phyloP scores from a whole-genome alignment of 1,139 yeast species.

The Zygosaccharomyces sapae region DNA sequence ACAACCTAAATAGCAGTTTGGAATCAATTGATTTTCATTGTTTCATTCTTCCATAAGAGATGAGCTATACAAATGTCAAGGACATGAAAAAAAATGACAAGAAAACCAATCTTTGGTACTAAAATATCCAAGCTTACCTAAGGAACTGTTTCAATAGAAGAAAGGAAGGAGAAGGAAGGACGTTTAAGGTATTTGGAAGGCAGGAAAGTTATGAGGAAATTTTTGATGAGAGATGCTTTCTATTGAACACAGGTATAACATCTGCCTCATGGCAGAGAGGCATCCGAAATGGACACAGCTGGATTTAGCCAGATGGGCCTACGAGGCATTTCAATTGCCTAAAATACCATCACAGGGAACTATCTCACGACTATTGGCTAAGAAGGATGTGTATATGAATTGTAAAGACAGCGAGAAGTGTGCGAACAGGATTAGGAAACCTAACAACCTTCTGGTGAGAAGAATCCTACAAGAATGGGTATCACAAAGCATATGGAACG shows the following conservation, averaged over 20 bases:
- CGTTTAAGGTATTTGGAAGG: not conserved
- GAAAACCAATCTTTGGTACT: too few species aligned
- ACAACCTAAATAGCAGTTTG: not conserved
- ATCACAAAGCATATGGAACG: conserved; percentile 64
- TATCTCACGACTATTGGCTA: conserved; percentile 55
- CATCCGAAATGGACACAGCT: conserved; percentile 65
- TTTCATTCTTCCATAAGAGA: too few species aligned
- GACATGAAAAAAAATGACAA: too few species aligned
- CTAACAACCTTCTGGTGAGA: conserved; percentile 53
- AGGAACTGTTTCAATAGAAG: not conserved
- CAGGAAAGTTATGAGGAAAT: conserved; percentile 4
- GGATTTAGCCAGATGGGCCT: conserved; percentile 66
- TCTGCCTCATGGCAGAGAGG: conserved; percentile 62
- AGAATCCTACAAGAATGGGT: conserved; percentile 64
- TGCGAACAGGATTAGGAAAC: conserved; percentile 50
- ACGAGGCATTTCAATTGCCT: conserved; percentile 47
- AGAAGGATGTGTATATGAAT: conserved; percentile 55
- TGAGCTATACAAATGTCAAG: too few species aligned
- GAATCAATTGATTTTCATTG: too few species aligned
- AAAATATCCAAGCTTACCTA: too few species aligned
- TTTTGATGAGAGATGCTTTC: conserved; percentile 24
- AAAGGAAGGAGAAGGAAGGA: conserved; percentile 1
- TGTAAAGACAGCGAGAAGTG: conserved; percentile 53
- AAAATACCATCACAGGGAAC: conserved; percentile 66
- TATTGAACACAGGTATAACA: conserved; percentile 60